phyloP scores from a whole-genome alignment of 345 rosid genomes.

The Acer saccharum region DNA sequence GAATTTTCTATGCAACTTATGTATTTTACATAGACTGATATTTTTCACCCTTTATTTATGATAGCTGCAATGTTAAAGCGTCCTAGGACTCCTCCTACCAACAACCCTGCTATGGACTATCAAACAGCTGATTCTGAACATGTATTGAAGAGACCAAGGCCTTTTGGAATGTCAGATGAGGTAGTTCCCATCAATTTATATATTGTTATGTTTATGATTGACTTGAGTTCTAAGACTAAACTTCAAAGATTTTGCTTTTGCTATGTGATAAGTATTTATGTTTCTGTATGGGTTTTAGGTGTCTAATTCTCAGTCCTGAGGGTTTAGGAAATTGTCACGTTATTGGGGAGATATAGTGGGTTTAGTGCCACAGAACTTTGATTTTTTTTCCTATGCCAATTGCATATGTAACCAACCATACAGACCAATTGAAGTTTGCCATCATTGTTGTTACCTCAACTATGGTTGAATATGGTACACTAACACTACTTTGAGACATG shows the following conservation, averaged over 20 bases:
- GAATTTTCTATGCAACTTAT: neutral
- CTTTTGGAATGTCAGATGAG: slow-evolving; percentile 77
- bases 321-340: neutral
- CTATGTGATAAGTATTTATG: neutral
- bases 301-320: neutral
- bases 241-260: neutral
- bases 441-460: neutral
- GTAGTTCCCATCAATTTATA: slow-evolving; percentile 28
- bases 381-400: neutral
- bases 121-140: slow-evolving; percentile 83
- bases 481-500: neutral
- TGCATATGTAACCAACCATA: neutral
- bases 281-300: neutral
- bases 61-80: slow-evolving; percentile 64
- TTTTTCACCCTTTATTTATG: slow-evolving; percentile 15
- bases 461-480: neutral
- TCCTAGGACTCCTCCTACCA: slow-evolving; percentile 67
- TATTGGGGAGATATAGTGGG: neutral
- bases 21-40: slow-evolving; percentile 1
- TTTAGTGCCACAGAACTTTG: neutral
- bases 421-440: neutral
- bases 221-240: slow-evolving; percentile 10
- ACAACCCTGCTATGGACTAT: slow-evolving; percentile 62
- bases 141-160: slow-evolving; percentile 69
- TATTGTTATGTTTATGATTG: slow-evolving; percentile 10